Conservation (phyloP, 1,284 basidiomycete genomes). For the Heterobasidion annosum region DNA sequence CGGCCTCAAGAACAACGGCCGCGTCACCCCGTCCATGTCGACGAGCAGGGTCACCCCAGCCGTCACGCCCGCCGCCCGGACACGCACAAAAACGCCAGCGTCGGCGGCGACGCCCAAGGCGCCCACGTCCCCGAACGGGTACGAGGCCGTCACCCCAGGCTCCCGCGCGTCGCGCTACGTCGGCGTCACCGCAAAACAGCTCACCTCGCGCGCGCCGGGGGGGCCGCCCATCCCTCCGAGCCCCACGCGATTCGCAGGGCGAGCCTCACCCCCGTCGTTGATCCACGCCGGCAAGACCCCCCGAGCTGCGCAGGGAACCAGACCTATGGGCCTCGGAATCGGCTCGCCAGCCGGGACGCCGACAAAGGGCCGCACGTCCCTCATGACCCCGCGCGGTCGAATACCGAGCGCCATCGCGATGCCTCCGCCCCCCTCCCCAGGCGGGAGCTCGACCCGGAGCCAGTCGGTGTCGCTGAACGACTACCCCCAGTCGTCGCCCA, state of each 20-base stretch:
- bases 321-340: conserved; percentile 26
- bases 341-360: conserved; percentile 32
- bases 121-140: neutral
- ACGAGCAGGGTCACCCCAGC: conserved; percentile 18
- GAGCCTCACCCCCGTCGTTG: conserved; percentile 18
- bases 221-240: conserved; percentile 18
- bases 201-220: conserved; percentile 34
- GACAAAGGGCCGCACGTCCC: conserved; percentile 35
- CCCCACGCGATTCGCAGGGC: conserved; percentile 24
- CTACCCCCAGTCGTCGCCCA: conserved; percentile 8
- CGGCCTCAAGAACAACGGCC: conserved; percentile 15
- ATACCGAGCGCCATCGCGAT: conserved; percentile 69
- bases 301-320: conserved; percentile 33
- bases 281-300: conserved; percentile 43
- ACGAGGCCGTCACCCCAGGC: conserved; percentile 32
- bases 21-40: conserved; percentile 16
- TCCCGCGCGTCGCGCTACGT: conserved; percentile 51
- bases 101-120: neutral
- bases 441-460: conserved; percentile 17
- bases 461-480: conserved; percentile 26
- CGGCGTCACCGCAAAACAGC: conserved; percentile 75
- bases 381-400: conserved; percentile 49
- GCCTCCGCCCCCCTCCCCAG: conserved; percentile 67
- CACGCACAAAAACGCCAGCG: conserved; percentile 7
- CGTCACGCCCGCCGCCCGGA: conserved; percentile 25